Evolutionary conservation across 1,284 basidiomycete species (phyloP), one percentile per base, ranked within the genome.

Genomic region (Exsudoporus floridanus): DNA sequence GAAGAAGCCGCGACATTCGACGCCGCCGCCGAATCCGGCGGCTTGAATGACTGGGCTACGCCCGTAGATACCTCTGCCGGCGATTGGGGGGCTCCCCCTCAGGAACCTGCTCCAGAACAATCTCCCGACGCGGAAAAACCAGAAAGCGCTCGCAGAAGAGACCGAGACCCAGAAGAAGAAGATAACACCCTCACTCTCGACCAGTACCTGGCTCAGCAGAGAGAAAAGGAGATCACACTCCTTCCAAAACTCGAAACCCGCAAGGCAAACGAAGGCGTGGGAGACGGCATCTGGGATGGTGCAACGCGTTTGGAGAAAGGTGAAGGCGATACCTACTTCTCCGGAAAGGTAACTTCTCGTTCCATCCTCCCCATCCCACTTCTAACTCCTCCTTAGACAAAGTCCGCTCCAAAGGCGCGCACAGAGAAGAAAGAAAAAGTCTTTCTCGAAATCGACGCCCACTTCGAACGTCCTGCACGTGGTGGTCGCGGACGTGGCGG

Each of bases 171-270:
- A 7, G 94, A 97, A 72, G 92, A 95, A 71, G 92, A 94, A 73
- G 94, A 97, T 77, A 92, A 94, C 74, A 95, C 92, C 39, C 79
- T 93, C 62, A 92, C 90, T 37, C 77, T 90, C 61, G 91, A 92
- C 48, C 84, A 94, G 71, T 94, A 92, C 73, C 77, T 88, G 55
- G 84, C 88, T 57, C 81, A 89, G 73, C 76, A 88, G 73, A 84
- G 81, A 64, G 81, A 84, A 56, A 78, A 77, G 60, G 78, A 81
- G 4, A 57, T 56, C n/a, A 59, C 73, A 23, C 62, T 72, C 58
- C 69, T 88, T 37, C 86, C 88, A 62, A 89, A 90, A 72, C 76
- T 90, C 56, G 88, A 90, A 67, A 60, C 74, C 38, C 83, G 90
- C 65, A 80, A 84, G 69, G 85, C 82, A 56, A 88, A 89, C 62